phyloP scores from a whole-genome alignment of 176 grass and related monocot species.

The Eragrostis nindensis region DNA sequence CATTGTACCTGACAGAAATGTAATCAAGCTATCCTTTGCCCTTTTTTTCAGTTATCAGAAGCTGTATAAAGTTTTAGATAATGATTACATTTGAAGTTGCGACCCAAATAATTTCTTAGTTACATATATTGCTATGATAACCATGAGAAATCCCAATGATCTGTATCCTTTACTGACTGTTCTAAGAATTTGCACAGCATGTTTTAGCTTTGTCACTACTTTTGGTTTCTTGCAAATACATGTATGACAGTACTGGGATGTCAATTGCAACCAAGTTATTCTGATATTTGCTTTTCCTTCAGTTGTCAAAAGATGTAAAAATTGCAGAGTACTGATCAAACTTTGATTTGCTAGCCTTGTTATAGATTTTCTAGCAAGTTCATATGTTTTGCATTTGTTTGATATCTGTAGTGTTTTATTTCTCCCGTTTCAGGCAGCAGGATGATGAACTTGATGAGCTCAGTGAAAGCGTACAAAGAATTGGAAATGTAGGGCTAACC shows the following conservation, averaged over 20 bases:
- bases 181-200: neutral
- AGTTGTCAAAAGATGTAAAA: neutral
- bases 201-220: neutral
- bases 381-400: conserved; percentile 15
- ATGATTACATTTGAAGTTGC: neutral
- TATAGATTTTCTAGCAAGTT: neutral
- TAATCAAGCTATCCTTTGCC: neutral
- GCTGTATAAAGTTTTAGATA: neutral
- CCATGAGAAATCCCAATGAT: neutral
- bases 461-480: conserved; percentile 78
- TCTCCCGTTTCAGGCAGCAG: conserved; percentile 73
- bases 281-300: neutral
- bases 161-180: neutral
- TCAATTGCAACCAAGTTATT: neutral
- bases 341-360: neutral
- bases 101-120: neutral
- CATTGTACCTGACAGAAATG: too few relatives aligned
- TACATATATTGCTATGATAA: neutral
- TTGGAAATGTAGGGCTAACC: conserved; percentile 95
- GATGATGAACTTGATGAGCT: conserved; percentile 99
- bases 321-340: neutral
- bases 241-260: neutral
- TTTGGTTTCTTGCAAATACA: neutral
- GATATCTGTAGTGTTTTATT: neutral
- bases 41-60: neutral